phyloP scores from a whole-genome alignment of 208 protist species.

The Crithidia acanthocephali region DNA sequence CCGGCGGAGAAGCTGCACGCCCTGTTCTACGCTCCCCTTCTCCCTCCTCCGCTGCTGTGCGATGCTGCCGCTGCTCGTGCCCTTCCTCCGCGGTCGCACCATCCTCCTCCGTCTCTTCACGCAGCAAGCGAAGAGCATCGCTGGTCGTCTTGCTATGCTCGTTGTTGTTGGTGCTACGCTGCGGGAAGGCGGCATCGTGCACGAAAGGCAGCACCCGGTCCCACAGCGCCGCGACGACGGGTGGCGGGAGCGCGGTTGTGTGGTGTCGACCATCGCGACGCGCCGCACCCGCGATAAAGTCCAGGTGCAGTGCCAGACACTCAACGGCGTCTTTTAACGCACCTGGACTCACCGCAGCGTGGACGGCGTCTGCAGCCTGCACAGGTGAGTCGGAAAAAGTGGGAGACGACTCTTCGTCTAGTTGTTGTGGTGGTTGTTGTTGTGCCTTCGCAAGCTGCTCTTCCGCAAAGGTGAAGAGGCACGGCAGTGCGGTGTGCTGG shows the following conservation, averaged over 20 bases:
- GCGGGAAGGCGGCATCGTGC: conserved; percentile 4
- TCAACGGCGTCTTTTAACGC: neutral
- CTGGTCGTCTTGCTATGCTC: neutral
- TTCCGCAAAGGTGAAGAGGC: conserved; percentile 13
- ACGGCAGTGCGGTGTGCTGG: conserved; percentile 13
- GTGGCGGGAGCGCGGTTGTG: conserved; percentile 53
- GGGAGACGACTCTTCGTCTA: neutral
- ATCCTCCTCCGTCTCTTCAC: neutral
- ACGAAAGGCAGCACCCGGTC: conserved; percentile 35
- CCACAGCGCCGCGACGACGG: conserved; percentile 65
- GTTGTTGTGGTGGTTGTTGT: neutral
- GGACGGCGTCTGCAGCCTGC: neutral
- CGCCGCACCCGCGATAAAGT: conserved; percentile 12
- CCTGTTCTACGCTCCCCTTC: too few relatives aligned
- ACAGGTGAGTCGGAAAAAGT: neutral
- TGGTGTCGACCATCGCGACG: conserved; percentile 49
- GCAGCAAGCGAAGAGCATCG: too few relatives aligned
- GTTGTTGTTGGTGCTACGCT: neutral
- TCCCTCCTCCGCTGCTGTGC: neutral
- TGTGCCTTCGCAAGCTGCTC: neutral
- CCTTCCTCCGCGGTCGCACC: neutral
- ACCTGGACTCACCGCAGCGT: neutral
- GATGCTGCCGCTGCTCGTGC: neutral
- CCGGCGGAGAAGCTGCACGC: too few relatives aligned
- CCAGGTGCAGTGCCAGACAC: conserved; percentile 20